A percentile compares a stretch with the other conserved stretches of the same genome.
Evolutionary conservation across 2,329 filamentous ascomycete genomes (phyloP).

Genomic region (Ceratocystis cacaofunesta): DNA sequence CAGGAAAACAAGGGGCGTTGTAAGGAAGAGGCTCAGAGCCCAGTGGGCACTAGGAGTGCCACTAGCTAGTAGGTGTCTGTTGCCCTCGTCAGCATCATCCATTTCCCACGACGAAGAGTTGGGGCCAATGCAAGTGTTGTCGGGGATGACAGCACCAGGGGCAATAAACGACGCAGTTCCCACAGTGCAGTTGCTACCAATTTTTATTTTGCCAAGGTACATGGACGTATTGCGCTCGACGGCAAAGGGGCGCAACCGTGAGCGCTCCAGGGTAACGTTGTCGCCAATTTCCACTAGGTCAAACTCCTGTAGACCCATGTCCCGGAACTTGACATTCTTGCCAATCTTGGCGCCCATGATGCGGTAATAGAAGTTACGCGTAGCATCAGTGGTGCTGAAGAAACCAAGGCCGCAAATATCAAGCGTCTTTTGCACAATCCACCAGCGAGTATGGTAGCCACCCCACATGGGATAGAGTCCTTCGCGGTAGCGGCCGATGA

Average conservation of each 20-base stretch:
- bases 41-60: conserved; percentile 31
- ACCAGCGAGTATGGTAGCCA: conserved; percentile 42
- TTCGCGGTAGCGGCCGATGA: conserved; percentile 38
- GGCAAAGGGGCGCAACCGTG: conserved; percentile 37
- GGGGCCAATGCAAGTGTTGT: conserved; percentile 37
- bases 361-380: conserved; percentile 32
- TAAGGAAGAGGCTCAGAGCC: conserved; percentile 29
- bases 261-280: conserved; percentile 32
- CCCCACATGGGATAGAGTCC: conserved; percentile 47
- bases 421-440: conserved; percentile 40
- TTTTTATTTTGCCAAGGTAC: conserved; percentile 37
- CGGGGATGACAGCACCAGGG: conserved; percentile 33
- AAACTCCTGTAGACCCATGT: conserved; percentile 36
- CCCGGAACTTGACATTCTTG: conserved; percentile 33
- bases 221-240: conserved; percentile 43
- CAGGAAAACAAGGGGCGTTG: conserved; percentile 27
- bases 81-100: conserved; percentile 31
- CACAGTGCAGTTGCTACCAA: conserved; percentile 34
- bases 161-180: conserved; percentile 36
- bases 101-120: conserved; percentile 45
- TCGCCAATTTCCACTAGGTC: conserved; percentile 41
- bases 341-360: conserved; percentile 40
- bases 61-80: conserved; percentile 30
- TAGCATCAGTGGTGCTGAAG: conserved; percentile 29
- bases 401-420: conserved; percentile 34